A percentile compares a stretch with the other conserved stretches of the same genome.
phyloP scores from a whole-genome alignment of 257 asterid species.

The Solanum commersonii region DNA sequence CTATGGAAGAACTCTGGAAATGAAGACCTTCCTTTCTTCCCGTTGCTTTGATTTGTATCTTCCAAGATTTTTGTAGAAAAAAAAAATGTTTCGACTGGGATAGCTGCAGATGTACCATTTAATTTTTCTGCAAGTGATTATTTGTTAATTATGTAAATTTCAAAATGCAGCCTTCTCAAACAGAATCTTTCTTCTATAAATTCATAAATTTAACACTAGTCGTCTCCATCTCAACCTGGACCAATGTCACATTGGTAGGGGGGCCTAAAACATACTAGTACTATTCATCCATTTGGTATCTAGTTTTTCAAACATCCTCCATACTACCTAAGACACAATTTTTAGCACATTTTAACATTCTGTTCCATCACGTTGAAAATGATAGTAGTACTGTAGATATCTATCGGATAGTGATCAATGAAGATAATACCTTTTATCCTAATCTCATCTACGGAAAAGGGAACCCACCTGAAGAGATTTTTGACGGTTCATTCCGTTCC shows the following conservation, averaged over 20 bases:
- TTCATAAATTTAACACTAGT: background rate
- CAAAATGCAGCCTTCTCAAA: background rate
- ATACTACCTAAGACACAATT: background rate
- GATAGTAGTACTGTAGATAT: background rate
- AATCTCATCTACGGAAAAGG: too few species aligned
- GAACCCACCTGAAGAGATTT: too few species aligned
- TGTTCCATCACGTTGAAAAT: too few species aligned
- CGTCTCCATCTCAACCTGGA: background rate
- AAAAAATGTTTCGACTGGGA: background rate
- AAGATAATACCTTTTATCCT: too few species aligned
- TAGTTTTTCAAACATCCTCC: background rate
- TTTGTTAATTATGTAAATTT: background rate
- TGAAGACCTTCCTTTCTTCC: conserved; percentile 14
- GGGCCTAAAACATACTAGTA: background rate
- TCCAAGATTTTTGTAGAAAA: conserved; percentile 8
- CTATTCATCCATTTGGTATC: background rate
- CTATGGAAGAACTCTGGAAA: conserved; percentile 96
- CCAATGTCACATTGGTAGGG: background rate
- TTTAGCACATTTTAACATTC: background rate
- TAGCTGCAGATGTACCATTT: background rate
- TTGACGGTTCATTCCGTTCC: too few species aligned
- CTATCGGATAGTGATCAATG: background rate
- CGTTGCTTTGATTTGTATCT: background rate
- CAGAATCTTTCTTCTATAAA: background rate
- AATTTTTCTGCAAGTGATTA: background rate